phyloP scores from a whole-genome alignment of 2,329 filamentous ascomycete species.

The Aureobasidium uvarum region DNA sequence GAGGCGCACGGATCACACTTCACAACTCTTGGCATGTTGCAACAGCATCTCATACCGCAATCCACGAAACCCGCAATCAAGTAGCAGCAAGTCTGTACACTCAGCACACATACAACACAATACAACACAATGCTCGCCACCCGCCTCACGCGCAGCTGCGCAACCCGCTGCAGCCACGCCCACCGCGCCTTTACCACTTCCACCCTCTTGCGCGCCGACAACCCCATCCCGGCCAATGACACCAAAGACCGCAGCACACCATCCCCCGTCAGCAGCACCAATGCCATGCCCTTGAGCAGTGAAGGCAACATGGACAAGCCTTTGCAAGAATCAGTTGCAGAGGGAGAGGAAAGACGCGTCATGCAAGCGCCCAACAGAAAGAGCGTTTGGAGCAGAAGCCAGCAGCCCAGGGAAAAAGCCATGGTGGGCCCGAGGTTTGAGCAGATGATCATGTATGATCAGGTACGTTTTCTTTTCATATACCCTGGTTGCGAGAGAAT shows the following conservation, averaged over 20 bases:
- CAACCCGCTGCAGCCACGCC: conserved; percentile 6
- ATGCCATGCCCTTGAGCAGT: conserved; percentile 56
- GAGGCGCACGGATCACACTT: background rate
- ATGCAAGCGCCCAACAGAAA: conserved; percentile 84
- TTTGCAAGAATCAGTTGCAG: conserved; percentile 56
- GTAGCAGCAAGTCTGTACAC: background rate
- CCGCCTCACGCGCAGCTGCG: conserved; percentile 6
- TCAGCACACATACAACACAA: too few relatives aligned
- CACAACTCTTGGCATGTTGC: conserved; percentile 1
- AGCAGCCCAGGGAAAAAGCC: conserved; percentile 74
- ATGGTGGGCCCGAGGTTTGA: conserved; percentile 97
- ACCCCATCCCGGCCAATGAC: conserved; percentile 62
- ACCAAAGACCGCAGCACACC: conserved; percentile 48
- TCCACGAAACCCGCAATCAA: background rate
- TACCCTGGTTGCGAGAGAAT: too few relatives aligned
- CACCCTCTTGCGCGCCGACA: conserved; percentile 36
- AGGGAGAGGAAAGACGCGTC: conserved; percentile 57
- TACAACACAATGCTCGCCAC: conserved; percentile 17
- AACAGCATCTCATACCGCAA: conserved; percentile 14
- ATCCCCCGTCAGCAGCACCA: conserved; percentile 57
- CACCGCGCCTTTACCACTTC: conserved; percentile 32
- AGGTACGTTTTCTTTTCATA: conserved; percentile 56
- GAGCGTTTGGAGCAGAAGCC: conserved; percentile 79
- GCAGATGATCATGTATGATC: conserved; percentile 88
- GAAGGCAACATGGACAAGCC: conserved; percentile 52